Evolutionary conservation across 1,139 yeast species (phyloP), one percentile per base, ranked within the genome.

Genomic region (Geotrichum klebahnii): DNA sequence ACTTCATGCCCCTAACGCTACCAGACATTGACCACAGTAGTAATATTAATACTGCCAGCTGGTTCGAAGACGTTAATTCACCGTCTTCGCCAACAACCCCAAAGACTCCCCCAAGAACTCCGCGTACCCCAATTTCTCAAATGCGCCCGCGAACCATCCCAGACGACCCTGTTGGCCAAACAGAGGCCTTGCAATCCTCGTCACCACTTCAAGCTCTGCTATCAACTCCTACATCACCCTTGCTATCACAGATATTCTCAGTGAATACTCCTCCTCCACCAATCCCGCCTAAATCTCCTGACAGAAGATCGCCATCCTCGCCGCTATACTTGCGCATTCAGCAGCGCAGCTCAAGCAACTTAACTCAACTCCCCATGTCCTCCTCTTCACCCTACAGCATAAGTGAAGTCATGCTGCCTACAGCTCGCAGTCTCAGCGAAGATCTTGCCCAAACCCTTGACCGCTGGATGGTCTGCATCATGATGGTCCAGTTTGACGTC

Each of bases 401-500:
- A 53, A 64, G 61, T 43, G 62, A 61, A 45, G 50, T 60, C 19
- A 48, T 61, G 42, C 55, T 59, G 38, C 52, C 48, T n/a, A 53
- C 52, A 33, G 37, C 42, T 24, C 48, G 48, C 35, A 50, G n/a
- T n/a, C n/a, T n/a, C n/a, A n/a, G n/a, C n/a, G n/a, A n/a, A n/a
- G n/a, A n/a, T n/a, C n/a, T 57, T 12, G 57, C 58, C 8, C 45
- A 51, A n/a, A 31, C 49, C 19, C 50, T 55, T n/a, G 53, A 54
- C 24, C 55, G 60, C 23, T 65, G 66, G 67, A 51, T 59, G 31
- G 40, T 53, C 24, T 62, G 67, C 49, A 57, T 64, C 41, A 51
- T 64, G 33, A 60, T 64, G 44, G 63, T 66, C n/a, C 66, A 65
- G 46, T 66, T 66, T 54, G 67, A 66, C 47, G 63, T 62, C 10